Evolutionary conservation across 2,329 filamentous ascomycete species (phyloP).

Genomic region (Metarhizium rileyi): DNA sequence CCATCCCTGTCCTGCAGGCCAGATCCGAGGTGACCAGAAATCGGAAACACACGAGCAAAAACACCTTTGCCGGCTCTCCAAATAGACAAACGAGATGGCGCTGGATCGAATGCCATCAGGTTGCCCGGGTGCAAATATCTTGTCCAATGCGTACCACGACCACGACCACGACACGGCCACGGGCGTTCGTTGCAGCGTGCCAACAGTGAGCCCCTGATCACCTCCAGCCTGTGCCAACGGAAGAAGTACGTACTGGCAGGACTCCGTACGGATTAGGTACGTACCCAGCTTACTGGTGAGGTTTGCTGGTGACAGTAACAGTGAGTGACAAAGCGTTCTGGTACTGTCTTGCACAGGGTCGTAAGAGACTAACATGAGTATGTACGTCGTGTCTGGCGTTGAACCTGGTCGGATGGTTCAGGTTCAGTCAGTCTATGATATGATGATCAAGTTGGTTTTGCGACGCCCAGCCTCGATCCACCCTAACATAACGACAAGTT

Average conservation of each 20-base stretch:
- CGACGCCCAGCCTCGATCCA: neutral
- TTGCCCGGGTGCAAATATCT: neutral
- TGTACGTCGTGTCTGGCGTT: slow-evolving; percentile 2
- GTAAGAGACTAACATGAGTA: neutral
- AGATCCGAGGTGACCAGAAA: neutral
- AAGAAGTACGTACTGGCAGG: neutral
- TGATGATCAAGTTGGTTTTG: no score
- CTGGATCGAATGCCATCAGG: neutral
- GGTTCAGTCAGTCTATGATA: neutral
- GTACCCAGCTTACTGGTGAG: no score
- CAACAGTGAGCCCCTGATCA: neutral
- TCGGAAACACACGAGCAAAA: neutral
- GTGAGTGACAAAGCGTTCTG: neutral
- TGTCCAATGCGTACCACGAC: neutral
- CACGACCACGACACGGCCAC: neutral
- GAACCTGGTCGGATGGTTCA: slow-evolving; percentile 1
- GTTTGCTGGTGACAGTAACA: no score
- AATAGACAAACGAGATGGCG: neutral
- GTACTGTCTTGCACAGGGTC: neutral
- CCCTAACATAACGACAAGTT: neutral
- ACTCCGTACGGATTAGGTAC: neutral
- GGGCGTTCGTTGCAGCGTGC: neutral
- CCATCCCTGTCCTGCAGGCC: neutral
- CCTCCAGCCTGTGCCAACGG: slow-evolving; percentile 1
- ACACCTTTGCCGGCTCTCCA: neutral